Conservation (phyloP, 2,329 filamentous ascomycete species). For the Talaromyces funiculosus region DNA sequence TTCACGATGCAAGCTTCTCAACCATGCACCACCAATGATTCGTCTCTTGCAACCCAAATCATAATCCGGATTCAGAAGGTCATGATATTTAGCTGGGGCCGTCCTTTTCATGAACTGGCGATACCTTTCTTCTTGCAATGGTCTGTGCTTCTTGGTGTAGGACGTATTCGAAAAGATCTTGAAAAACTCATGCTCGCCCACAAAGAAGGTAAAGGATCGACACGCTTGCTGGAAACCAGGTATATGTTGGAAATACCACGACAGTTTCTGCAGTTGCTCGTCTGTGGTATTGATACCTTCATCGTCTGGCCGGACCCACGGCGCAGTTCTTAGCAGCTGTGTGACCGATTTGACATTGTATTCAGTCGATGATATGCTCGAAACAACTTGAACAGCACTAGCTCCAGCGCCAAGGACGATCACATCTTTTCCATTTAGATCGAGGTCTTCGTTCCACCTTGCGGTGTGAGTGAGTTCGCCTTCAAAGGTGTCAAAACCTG, state of each 20-base stretch:
- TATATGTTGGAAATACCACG: slow-evolving; percentile 42
- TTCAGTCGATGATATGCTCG: slow-evolving; percentile 43
- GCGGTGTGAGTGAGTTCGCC: slow-evolving; percentile 55
- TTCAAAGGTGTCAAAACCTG: slow-evolving; percentile 50
- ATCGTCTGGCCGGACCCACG: slow-evolving; percentile 47
- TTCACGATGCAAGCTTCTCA: slow-evolving; percentile 46
- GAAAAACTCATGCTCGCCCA: slow-evolving; percentile 39
- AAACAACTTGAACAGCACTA: slow-evolving; percentile 53
- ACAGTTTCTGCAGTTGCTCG: slow-evolving; percentile 44
- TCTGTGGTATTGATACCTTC: slow-evolving; percentile 13
- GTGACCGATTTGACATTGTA: slow-evolving; percentile 52
- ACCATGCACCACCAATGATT: slow-evolving; percentile 55
- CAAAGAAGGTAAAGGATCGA: slow-evolving; percentile 42
- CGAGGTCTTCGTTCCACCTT: slow-evolving; percentile 49
- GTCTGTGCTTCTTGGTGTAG: slow-evolving; percentile 34
- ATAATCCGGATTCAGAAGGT: slow-evolving; percentile 58
- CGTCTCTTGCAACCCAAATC: slow-evolving; percentile 60
- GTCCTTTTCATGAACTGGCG: slow-evolving; percentile 43
- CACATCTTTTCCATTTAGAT: slow-evolving; percentile 52
- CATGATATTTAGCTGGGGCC: slow-evolving; percentile 56
- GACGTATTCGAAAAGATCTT: slow-evolving; percentile 37
- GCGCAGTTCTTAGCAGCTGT: slow-evolving; percentile 54
- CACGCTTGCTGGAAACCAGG: slow-evolving; percentile 47
- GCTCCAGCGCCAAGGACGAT: slow-evolving; percentile 56
- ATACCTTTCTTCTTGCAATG: slow-evolving; percentile 38